These are phyloP conservation scores for Aureobasidium musti DNA, from an alignment of 2,329 filamentous ascomycete genomes.

Conservation along the genomic window DNA sequence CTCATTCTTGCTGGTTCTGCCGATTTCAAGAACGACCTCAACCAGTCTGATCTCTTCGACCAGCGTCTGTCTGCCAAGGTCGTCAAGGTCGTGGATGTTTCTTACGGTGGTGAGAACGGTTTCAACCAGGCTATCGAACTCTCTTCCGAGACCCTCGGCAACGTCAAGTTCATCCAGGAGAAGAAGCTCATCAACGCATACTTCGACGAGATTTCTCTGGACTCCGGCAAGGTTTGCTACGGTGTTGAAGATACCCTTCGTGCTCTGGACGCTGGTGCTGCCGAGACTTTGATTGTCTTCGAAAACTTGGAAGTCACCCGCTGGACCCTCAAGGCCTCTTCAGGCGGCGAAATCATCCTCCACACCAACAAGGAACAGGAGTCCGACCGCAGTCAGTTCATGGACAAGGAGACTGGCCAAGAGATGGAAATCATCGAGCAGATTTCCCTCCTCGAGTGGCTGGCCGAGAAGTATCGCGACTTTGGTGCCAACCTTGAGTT, in stretches of 20 bases:
- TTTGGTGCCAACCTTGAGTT: slow-evolving; percentile 96
- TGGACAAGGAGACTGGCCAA: slow-evolving; percentile 92
- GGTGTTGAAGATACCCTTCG: slow-evolving; percentile 97
- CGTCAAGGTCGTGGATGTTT: slow-evolving; percentile 99
- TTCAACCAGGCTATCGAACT: slow-evolving; percentile 99
- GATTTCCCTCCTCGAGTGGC: slow-evolving; percentile 97
- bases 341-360: slow-evolving; percentile 70
- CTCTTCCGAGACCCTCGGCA: slow-evolving; percentile 90
- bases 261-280: slow-evolving; percentile 91
- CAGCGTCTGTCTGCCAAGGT: slow-evolving; percentile 88
- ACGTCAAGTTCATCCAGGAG: slow-evolving; percentile 99
- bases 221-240: slow-evolving; percentile 96
- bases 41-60: slow-evolving; percentile 97
- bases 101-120: slow-evolving; percentile 97
- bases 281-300: slow-evolving; percentile 92
- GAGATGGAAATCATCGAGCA: slow-evolving; percentile 94
- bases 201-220: slow-evolving; percentile 98
- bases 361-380: slow-evolving; percentile 90
- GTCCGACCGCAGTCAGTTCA: slow-evolving; percentile 75
- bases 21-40: slow-evolving; percentile 99
- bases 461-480: slow-evolving; percentile 97
- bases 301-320: slow-evolving; percentile 96
- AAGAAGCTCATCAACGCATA: slow-evolving; percentile 99
- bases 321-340: slow-evolving; percentile 81
- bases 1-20: slow-evolving; percentile 94